These are phyloP conservation scores for Tremellales sp. DNA, from an alignment of 1,284 basidiomycete genomes.

Conservation along the genomic window DNA sequence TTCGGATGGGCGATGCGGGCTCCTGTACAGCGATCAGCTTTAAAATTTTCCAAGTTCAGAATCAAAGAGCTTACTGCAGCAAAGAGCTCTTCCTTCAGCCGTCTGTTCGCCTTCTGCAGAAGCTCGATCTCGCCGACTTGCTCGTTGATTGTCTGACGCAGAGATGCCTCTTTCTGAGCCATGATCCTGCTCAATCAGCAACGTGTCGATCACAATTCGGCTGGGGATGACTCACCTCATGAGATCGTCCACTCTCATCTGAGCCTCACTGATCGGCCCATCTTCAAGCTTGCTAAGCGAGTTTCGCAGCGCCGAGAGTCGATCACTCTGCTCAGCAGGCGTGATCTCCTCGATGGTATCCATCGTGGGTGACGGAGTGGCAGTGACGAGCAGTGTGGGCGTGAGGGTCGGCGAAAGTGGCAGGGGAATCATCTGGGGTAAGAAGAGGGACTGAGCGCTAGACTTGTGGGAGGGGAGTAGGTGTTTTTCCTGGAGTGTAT, in stretches of 20 bases:
- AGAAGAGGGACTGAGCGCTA: constrained; percentile 13
- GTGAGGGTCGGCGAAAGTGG: constrained; percentile 1
- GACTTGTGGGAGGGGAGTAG: constrained; percentile 33
- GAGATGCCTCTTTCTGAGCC: constrained; percentile 31
- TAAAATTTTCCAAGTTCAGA: too few relatives aligned
- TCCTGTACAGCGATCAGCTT: neutral
- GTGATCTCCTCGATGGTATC: neutral
- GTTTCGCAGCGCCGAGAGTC: constrained; percentile 14
- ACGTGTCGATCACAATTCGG: neutral
- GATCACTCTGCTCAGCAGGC: neutral
- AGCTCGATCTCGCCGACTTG: constrained; percentile 36
- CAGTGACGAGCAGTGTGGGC: neutral
- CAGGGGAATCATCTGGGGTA: constrained; percentile 4
- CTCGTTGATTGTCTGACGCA: constrained; percentile 30
- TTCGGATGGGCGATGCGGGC: neutral
- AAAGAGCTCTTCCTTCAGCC: constrained; percentile 20
- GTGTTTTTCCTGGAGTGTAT: constrained; percentile 47
- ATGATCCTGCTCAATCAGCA: constrained; percentile 18
- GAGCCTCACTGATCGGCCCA: constrained; percentile 7
- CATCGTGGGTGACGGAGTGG: neutral
- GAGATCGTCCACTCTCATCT: constrained; percentile 12
- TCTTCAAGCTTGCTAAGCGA: constrained; percentile 11
- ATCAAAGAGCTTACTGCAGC: constrained; percentile 9
- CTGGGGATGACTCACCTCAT: constrained; percentile 15
- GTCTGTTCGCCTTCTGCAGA: constrained; percentile 26